Evolutionary conservation across 768 basidiomycete genomes (phyloP), one percentile per base, ranked within the genome.

Genomic region (Boletellus ananiceps): DNA sequence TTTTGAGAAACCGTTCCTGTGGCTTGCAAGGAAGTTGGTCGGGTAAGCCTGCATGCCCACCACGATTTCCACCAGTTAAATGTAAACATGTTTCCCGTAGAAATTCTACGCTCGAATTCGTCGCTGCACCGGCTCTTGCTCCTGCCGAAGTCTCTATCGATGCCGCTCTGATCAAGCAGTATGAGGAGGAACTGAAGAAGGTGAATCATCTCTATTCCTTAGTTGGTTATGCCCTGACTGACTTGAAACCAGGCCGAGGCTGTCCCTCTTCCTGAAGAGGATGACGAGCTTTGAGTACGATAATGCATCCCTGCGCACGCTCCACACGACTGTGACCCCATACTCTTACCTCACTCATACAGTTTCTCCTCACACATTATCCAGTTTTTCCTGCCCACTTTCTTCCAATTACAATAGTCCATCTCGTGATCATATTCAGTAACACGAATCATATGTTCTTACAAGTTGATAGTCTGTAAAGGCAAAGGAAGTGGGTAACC

Each of bases 1-100:
- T 79, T 98, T 98, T 66, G 96, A 99, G 74, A 97, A 97, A 71
- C 96, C 96, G 43, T 98, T 99, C 91, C 81, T 99, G 56, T 98
- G 96, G 96, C 80, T 98, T 68, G 94, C 92, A 51, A 83, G 93
- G 76, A 99, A 98, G 76, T 80, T 99, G 55, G 94, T 95, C 57
- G 95, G 93, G 92, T 93, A 62, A 54, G 89, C 77, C 6, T 34
- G 13, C 7, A 15, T 33, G 12, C 19, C n/a, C 15, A 31, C 15
- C 2, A 6, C 14, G 8, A 7, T 29, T 37, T 29, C 19, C 19
- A 25, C 49, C 2, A 3, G 7, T 31, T 5, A 11, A n/a, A 32
- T 21, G 23, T 12, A 29, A 49, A 44, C 21, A n/a, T 23, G 8
- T 43, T 13, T 14, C 1, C 21, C 6, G 14, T 59, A 95, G 93